These are phyloP conservation scores for Hericium alpestre DNA, from an alignment of 768 basidiomycete genomes.

Conservation along the genomic window DNA sequence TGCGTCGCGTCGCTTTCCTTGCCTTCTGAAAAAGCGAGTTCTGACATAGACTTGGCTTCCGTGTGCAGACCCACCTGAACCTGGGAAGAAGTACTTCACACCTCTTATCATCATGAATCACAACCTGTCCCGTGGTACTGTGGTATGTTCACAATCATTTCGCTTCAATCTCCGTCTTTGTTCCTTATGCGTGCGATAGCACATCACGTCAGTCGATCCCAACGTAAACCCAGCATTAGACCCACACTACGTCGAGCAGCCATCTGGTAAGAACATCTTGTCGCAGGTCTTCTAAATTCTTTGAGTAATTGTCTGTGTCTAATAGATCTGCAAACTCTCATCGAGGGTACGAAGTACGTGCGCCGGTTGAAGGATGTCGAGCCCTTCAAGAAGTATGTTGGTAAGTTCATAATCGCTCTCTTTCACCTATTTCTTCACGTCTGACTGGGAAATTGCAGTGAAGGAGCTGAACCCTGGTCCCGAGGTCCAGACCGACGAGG, in stretches of 20 bases:
- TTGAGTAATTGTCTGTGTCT: neutral
- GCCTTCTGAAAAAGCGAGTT: neutral
- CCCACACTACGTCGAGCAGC: slow-evolving; percentile 13
- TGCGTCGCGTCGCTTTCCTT: neutral
- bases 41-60: neutral
- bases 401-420: no score
- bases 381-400: slow-evolving; percentile 11
- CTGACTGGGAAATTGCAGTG: no score
- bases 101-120: neutral
- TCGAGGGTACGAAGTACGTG: slow-evolving; percentile 14
- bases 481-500: slow-evolving; percentile 7
- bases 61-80: slow-evolving; percentile 2
- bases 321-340: slow-evolving; percentile 6
- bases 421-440: neutral
- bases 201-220: slow-evolving; percentile 9
- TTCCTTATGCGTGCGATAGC: slow-evolving; percentile 2
- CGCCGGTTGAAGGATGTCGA: slow-evolving; percentile 11
- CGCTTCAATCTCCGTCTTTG: neutral
- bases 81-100: slow-evolving; percentile 5
- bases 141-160: slow-evolving; percentile 5
- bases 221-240: slow-evolving; percentile 8
- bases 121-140: slow-evolving; percentile 10
- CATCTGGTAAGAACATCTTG: slow-evolving; percentile 3
- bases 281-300: no score
- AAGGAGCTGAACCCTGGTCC: slow-evolving; percentile 6